phyloP scores from a whole-genome alignment of 2,329 filamentous ascomycete genomes.

The Fusarium graminum region DNA sequence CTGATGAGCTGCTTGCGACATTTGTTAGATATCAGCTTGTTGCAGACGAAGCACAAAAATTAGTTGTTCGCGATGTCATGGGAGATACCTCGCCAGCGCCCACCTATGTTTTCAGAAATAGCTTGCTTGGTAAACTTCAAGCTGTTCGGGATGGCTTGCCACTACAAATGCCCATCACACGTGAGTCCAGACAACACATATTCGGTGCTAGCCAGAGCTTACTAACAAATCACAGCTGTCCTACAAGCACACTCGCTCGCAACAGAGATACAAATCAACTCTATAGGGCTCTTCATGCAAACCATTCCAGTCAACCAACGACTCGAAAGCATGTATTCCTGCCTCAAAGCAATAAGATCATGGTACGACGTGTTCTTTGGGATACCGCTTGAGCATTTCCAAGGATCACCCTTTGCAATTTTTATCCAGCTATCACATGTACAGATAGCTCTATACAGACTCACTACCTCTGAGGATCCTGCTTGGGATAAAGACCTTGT shows the following conservation, averaged over 20 bases:
- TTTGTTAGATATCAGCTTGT: slow-evolving; percentile 57
- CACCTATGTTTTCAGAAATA: slow-evolving; percentile 53
- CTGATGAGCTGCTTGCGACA: slow-evolving; percentile 62
- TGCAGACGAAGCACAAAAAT: slow-evolving; percentile 55
- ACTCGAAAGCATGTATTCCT: slow-evolving; percentile 55
- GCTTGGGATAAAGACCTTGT: slow-evolving; percentile 58
- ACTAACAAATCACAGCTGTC: slow-evolving; percentile 45
- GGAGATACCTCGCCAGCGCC: slow-evolving; percentile 47
- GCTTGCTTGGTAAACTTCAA: slow-evolving; percentile 49
- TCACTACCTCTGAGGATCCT: slow-evolving; percentile 56
- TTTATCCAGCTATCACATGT: slow-evolving; percentile 55
- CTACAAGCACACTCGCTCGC: slow-evolving; percentile 50
- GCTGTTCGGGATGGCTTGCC: slow-evolving; percentile 47
- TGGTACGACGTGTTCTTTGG: slow-evolving; percentile 56
- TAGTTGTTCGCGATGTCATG: slow-evolving; percentile 51
- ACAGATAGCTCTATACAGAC: slow-evolving; percentile 55
- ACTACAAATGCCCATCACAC: slow-evolving; percentile 42
- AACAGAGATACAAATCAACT: slow-evolving; percentile 52
- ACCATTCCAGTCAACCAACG: slow-evolving; percentile 51
- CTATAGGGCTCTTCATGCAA: slow-evolving; percentile 52
- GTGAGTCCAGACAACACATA: slow-evolving; percentile 41
- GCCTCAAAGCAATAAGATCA: slow-evolving; percentile 52
- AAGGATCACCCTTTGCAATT: slow-evolving; percentile 52
- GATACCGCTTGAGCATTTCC: slow-evolving; percentile 49
- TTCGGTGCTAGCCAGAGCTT: neutral